A percentile compares a stretch with the other conserved stretches of the same genome.
These are phyloP conservation scores for Fusarium newnesense DNA, from an alignment of 2,329 filamentous ascomycete genomes.

Conservation along the genomic window DNA sequence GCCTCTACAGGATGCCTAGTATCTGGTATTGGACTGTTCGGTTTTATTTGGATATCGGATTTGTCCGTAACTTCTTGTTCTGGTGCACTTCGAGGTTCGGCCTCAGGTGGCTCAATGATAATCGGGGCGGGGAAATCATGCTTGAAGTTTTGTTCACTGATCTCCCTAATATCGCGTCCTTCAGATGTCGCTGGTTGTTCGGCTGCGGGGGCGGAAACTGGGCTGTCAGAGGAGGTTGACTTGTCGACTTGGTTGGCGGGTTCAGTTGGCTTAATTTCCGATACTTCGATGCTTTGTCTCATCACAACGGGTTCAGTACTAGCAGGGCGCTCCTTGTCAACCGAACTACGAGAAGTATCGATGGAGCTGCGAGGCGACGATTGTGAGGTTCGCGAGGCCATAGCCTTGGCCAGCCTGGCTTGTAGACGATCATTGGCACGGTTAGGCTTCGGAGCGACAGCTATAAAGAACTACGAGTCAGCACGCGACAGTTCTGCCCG, in stretches of 20 bases:
- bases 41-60: not conserved
- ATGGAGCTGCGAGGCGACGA: slow-evolving; percentile 51
- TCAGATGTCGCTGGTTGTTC: not conserved
- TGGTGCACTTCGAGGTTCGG: not conserved
- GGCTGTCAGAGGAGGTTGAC: slow-evolving; percentile 2
- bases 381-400: slow-evolving; percentile 73
- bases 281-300: slow-evolving; percentile 25
- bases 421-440: slow-evolving; percentile 84
- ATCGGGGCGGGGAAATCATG: slow-evolving; percentile 2
- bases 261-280: slow-evolving; percentile 20
- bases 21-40: not conserved
- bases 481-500: not conserved
- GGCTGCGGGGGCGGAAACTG: not conserved
- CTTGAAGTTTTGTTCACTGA: not conserved
- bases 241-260: slow-evolving; percentile 4
- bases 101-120: slow-evolving; percentile 13
- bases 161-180: slow-evolving; percentile 1
- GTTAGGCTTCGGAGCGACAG: slow-evolving; percentile 71
- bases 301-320: slow-evolving; percentile 26
- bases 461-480: slow-evolving; percentile 37
- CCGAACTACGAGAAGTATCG: slow-evolving; percentile 50
- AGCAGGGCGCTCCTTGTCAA: slow-evolving; percentile 38
- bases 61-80: slow-evolving; percentile 1
- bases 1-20: not conserved
- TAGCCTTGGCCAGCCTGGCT: slow-evolving; percentile 87